These are phyloP conservation scores for Meredithiella fracta DNA, from an alignment of 2,329 filamentous ascomycete species.

Conservation along the genomic window DNA sequence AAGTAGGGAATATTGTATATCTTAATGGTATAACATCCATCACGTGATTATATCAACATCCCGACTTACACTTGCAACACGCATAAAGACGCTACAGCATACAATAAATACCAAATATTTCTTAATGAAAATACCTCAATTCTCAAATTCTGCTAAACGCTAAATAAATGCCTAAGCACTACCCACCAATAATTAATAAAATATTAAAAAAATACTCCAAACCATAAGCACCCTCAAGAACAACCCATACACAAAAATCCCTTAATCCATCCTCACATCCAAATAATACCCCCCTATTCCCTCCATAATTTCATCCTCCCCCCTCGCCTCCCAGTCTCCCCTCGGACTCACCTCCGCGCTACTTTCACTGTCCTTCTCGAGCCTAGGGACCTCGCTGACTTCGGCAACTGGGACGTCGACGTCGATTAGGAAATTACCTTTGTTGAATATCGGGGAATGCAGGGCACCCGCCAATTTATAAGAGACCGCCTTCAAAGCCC, in stretches of 20 bases:
- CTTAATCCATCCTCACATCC: background rate
- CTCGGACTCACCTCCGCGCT: background rate
- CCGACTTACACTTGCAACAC: too few species aligned
- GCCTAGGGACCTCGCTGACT: background rate
- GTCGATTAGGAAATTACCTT: background rate
- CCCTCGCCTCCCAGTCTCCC: background rate
- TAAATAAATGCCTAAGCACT: too few species aligned
- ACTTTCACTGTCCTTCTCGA: background rate
- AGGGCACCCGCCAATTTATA: slow-evolving; percentile 5
- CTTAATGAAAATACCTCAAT: too few species aligned
- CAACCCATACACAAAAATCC: background rate
- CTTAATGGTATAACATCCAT: too few species aligned
- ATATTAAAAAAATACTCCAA: background rate
- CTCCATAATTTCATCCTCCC: background rate
- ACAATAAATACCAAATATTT: too few species aligned
- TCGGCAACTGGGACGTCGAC: background rate
- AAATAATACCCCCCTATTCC: background rate
- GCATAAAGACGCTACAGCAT: too few species aligned
- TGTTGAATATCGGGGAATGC: slow-evolving; percentile 10
- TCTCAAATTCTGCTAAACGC: too few species aligned
- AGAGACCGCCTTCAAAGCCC: slow-evolving; percentile 2
- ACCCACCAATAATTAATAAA: too few species aligned
- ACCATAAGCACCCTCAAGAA: too few species aligned
- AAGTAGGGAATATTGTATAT: too few species aligned
- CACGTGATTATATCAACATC: too few species aligned